A percentile compares a stretch with the other conserved stretches of the same genome.
These are phyloP conservation scores for Tuber microsphaerosporum DNA, from an alignment of 495 filamentous ascomycete species.

Conservation along the genomic window DNA sequence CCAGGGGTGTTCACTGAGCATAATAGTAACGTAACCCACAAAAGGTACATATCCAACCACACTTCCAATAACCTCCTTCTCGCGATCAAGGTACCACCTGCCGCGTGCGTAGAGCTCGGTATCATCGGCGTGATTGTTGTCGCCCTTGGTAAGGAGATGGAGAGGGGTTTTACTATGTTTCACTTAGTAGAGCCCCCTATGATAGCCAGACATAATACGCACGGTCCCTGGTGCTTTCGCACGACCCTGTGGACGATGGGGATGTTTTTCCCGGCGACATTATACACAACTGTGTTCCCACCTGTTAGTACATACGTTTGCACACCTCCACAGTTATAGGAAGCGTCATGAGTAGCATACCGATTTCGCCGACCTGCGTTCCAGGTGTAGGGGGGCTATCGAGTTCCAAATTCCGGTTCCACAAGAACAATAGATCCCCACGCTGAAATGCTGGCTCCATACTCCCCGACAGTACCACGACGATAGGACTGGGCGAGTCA, in stretches of 20 bases:
- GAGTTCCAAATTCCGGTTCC: conserved; percentile 67
- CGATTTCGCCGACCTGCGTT: conserved; percentile 41
- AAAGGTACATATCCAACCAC: conserved; percentile 90
- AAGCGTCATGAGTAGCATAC: not conserved
- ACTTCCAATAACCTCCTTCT: conserved; percentile 84
- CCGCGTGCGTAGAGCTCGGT: conserved; percentile 82
- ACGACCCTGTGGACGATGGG: conserved; percentile 89
- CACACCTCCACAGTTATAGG: not conserved
- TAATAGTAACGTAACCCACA: conserved; percentile 95
- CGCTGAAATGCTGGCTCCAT: conserved; percentile 98
- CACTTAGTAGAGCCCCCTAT: not conserved
- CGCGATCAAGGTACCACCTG: conserved; percentile 76
- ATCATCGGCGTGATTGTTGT: conserved; percentile 92
- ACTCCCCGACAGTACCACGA: conserved; percentile 85
- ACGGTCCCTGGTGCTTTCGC: conserved; percentile 58
- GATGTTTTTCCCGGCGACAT: conserved; percentile 83
- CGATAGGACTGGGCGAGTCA: conserved; percentile 84
- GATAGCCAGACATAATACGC: conserved; percentile 33
- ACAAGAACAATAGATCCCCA: conserved; percentile 86
- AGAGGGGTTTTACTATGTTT: conserved; percentile 44
- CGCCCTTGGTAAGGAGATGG: conserved; percentile 88
- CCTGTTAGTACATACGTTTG: not conserved
- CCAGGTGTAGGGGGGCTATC: conserved; percentile 25
- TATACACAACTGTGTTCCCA: conserved; percentile 66
- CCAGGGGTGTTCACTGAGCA: conserved; percentile 95